Conservation (phyloP, 176 grass and related monocot genomes). For the Avena eriantha region DNA sequence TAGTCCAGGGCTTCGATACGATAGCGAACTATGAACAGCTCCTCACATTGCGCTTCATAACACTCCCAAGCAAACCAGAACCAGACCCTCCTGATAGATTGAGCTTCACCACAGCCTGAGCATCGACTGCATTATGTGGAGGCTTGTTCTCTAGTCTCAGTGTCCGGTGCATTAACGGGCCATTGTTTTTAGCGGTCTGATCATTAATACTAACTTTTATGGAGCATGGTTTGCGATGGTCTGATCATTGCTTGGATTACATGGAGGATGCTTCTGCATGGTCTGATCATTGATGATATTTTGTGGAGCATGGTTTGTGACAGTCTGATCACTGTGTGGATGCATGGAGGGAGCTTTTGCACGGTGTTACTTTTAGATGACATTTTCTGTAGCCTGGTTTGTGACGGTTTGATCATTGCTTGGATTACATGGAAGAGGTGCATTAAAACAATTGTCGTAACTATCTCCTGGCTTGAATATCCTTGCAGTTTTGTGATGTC, state of each 20-base stretch:
- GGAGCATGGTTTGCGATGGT: too few relatives aligned
- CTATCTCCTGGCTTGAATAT: constrained; percentile 63
- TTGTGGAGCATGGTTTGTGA: too few relatives aligned
- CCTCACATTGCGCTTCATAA: constrained; percentile 19
- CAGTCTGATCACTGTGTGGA: too few relatives aligned
- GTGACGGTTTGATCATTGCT: neutral
- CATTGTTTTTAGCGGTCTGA: too few relatives aligned
- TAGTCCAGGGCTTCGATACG: constrained; percentile 54
- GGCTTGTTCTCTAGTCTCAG: too few relatives aligned
- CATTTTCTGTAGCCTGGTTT: too few relatives aligned
- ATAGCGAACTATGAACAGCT: constrained; percentile 43
- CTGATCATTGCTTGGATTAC: neutral
- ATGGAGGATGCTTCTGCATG: neutral
- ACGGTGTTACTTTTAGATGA: neutral
- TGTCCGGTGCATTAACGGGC: too few relatives aligned
- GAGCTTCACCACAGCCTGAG: too few relatives aligned
- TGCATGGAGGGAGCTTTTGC: too few relatives aligned
- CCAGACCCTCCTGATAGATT: neutral
- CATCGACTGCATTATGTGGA: too few relatives aligned
- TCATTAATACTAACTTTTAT: too few relatives aligned
- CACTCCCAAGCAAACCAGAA: constrained; percentile 29
- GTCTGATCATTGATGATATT: too few relatives aligned
- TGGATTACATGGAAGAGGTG: constrained; percentile 1
- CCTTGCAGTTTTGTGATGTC: neutral
- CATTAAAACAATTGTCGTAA: constrained; percentile 31